Percentiles rank a stretch among this genome's conserved stretches.
Evolutionary conservation across 2,329 filamentous ascomycete species (phyloP).

Genomic region (Fusarium setosum): DNA sequence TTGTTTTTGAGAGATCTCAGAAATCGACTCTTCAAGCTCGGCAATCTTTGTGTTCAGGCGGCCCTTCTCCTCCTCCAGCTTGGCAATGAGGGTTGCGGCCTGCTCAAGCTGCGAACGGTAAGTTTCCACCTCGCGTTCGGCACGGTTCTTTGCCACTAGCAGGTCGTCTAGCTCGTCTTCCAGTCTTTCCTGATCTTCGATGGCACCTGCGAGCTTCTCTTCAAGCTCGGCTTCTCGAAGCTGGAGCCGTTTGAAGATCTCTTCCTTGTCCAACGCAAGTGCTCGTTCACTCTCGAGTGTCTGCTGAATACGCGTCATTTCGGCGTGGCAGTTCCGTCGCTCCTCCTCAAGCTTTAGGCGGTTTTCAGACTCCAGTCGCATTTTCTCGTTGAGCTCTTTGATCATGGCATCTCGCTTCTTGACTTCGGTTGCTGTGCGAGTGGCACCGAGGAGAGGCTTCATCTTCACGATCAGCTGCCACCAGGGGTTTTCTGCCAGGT

Average conservation of each 20-base stretch:
- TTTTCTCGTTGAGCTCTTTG: slow-evolving; percentile 84
- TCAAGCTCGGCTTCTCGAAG: slow-evolving; percentile 90
- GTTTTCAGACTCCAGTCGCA: slow-evolving; percentile 79
- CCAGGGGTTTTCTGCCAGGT: slow-evolving; percentile 94
- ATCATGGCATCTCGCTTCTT: slow-evolving; percentile 97
- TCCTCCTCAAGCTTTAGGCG: slow-evolving; percentile 90
- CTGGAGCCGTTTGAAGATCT: slow-evolving; percentile 98
- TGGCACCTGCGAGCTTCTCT: slow-evolving; percentile 90
- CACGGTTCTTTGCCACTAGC: slow-evolving; percentile 87
- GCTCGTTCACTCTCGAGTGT: slow-evolving; percentile 95
- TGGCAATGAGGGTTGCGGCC: slow-evolving; percentile 86
- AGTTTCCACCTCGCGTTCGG: slow-evolving; percentile 85
- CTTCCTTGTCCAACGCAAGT: slow-evolving; percentile 96
- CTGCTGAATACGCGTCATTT: slow-evolving; percentile 91
- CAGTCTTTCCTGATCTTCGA: slow-evolving; percentile 93
- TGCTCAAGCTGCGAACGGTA: slow-evolving; percentile 89
- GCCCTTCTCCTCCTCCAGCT: slow-evolving; percentile 87
- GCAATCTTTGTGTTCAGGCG: slow-evolving; percentile 75
- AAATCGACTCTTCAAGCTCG: slow-evolving; percentile 77
- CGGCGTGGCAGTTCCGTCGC: slow-evolving; percentile 84
- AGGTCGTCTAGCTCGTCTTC: slow-evolving; percentile 94
- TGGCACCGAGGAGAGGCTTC: slow-evolving; percentile 93
- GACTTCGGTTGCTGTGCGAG: slow-evolving; percentile 90
- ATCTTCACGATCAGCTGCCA: slow-evolving; percentile 96
- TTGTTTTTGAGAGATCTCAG: slow-evolving; percentile 76